Base-by-base conservation (phyloP, 306 rosid genomes). In the Oxytropis ochrocephala region DNA sequence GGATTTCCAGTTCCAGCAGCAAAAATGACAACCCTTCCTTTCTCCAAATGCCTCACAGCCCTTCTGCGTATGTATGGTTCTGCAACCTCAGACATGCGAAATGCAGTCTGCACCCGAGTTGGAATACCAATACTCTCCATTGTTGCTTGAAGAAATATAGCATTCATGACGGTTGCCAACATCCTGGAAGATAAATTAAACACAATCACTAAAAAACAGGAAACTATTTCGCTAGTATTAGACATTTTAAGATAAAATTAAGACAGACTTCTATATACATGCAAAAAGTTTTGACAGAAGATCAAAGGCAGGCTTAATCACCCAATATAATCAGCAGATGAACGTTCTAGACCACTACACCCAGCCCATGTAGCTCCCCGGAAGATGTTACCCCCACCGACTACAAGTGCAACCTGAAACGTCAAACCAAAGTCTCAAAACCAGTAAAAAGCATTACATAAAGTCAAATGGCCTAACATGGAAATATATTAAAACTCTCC, bases 1-100 rank as follows among this genome's bases (percentile, higher is more conserved):
- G 97, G 99, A 85, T 94, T 94, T 76, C 97, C 99, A 57, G 91
- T 94, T 75, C 98, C 98, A 24, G 97, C 98, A 69, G 98, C 98
- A 82, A 91, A 91, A 70, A 94, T 94, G 67, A 94, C 99, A 70
- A 94, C 99, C 76, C 97, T 82, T 74, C 98, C 98, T 75, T 94
- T 94, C 62, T 94, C 98, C 65, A 94, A 72, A 84, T 94, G 99
- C 82, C 99, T 78, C 58, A 94, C 84, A 47, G 99, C 99, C 81
- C 99, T 85, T 53, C 99, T 89, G 48, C 99, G 97, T 52, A 94
- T 94, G 55, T 94, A 94, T 58, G 98, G 98, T 69, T 94, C 98
- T 51, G 98, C 98, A 62, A 90, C 96, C 88, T 94, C 99, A 1
- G 99, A 85, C 96, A 94, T 94, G 6, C 96, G 88, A 69, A 94